Conservation (phyloP, 805 yeast species). For the Yarrowia bubula region DNA sequence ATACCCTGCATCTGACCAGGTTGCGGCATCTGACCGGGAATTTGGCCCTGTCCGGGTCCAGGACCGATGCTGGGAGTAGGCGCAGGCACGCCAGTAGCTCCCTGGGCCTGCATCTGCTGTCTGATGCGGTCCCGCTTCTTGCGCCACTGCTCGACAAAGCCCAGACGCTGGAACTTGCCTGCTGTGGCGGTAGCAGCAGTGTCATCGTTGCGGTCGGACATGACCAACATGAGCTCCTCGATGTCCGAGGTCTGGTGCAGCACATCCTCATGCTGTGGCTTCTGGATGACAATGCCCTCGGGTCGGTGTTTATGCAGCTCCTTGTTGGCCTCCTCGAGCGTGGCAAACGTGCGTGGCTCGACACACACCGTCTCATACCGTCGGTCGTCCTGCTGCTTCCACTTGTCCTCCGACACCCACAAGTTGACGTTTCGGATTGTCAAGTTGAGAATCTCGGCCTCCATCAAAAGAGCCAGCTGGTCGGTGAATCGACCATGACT, state of each 20-base stretch:
- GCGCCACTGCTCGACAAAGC: conserved; percentile 85
- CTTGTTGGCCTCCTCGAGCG: conserved; percentile 27
- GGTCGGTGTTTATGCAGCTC: conserved; percentile 34
- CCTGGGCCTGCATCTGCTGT: conserved; percentile 37
- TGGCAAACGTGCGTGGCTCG: background rate
- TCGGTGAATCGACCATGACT: conserved; percentile 68
- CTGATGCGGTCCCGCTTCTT: conserved; percentile 58
- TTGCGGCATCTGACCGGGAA: conserved; percentile 30
- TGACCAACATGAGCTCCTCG: conserved; percentile 81
- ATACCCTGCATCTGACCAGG: conserved; percentile 25
- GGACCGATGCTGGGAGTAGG: conserved; percentile 13
- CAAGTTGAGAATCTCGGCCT: conserved; percentile 77
- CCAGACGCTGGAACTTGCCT: conserved; percentile 76
- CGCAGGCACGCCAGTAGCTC: background rate
- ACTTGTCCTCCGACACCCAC: conserved; percentile 50
- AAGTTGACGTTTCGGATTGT: conserved; percentile 77
- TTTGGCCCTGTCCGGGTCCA: conserved; percentile 31
- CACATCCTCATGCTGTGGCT: conserved; percentile 62
- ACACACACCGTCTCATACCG: conserved; percentile 35
- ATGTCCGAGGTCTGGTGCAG: conserved; percentile 80
- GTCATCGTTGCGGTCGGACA: conserved; percentile 39
- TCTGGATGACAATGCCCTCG: conserved; percentile 42
- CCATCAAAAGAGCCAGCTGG: conserved; percentile 73
- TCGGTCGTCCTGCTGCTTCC: background rate
- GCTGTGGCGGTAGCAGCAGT: conserved; percentile 43